Evolutionary conservation across 768 basidiomycete genomes (phyloP).

Genomic region (Mycena latifolia): DNA sequence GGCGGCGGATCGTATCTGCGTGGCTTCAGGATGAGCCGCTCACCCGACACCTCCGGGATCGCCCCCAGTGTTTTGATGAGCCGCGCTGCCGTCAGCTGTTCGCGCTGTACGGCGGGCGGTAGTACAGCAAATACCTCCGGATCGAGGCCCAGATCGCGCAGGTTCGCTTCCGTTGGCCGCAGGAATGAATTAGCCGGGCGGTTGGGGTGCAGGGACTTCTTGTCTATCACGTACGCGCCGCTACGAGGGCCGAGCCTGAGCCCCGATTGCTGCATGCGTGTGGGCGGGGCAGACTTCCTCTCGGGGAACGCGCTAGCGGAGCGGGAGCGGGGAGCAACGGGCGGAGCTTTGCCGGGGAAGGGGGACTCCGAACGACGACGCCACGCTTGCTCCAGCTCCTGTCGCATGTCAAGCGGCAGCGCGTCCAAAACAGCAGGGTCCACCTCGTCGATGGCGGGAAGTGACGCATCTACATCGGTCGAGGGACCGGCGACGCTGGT

Average conservation of each 20-base stretch:
- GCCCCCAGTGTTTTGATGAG: conserved; percentile 58
- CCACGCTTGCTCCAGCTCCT: conserved; percentile 78
- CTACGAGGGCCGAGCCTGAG: conserved; percentile 8
- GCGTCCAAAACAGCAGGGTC: conserved; percentile 79
- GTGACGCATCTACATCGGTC: conserved; percentile 46
- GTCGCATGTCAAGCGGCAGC: conserved; percentile 75
- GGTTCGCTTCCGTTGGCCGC: conserved; percentile 61
- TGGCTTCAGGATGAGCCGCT: conserved; percentile 70
- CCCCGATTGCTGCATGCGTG: conserved; percentile 25
- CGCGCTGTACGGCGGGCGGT: conserved; percentile 76
- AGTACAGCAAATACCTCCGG: conserved; percentile 75
- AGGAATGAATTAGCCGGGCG: conserved; percentile 41
- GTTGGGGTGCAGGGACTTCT: conserved; percentile 30
- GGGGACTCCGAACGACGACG: conserved; percentile 72
- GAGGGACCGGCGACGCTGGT: conserved; percentile 26
- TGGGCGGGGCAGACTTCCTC: conserved; percentile 50
- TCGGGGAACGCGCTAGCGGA: conserved; percentile 45
- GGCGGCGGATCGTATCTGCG: conserved; percentile 54
- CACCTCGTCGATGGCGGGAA: conserved; percentile 83
- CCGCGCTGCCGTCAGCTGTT: conserved; percentile 75
- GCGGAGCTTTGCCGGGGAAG: conserved; percentile 41
- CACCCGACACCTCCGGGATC: conserved; percentile 52
- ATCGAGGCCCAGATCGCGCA: conserved; percentile 76
- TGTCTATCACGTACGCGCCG: conserved; percentile 39
- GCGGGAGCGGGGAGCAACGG: conserved; percentile 16